Conservation (phyloP, 345 rosid genomes). For the Citrus inodora region DNA sequence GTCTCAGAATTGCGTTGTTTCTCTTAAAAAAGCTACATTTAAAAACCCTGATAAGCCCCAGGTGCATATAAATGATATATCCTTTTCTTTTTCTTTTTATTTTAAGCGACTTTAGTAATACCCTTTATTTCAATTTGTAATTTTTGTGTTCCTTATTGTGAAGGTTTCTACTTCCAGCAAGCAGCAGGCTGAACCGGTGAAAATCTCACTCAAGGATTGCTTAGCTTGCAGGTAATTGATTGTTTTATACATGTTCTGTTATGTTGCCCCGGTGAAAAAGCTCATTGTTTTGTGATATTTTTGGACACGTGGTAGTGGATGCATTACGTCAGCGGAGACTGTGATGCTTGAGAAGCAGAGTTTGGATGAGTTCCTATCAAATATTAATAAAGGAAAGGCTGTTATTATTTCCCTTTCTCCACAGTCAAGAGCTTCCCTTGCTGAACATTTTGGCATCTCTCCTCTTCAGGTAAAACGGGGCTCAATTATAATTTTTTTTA, state of each 20-base stretch:
- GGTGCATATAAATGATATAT: constrained; percentile 31
- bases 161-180: constrained; percentile 51
- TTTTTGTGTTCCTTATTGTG: constrained; percentile 15
- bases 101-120: background rate
- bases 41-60: constrained; percentile 48
- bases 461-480: constrained; percentile 49
- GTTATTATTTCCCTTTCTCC: constrained; percentile 77
- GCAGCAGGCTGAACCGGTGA: constrained; percentile 58
- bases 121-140: background rate
- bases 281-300: background rate
- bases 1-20: constrained; percentile 80
- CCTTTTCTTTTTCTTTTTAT: background rate
- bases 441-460: constrained; percentile 63
- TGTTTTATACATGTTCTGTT: background rate
- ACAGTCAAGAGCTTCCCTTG: constrained; percentile 87
- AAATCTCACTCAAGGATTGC: constrained; percentile 95
- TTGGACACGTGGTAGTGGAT: constrained; percentile 55
- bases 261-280: background rate
- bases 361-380: constrained; percentile 76
- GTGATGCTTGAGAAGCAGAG: constrained; percentile 99
- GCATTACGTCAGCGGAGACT: constrained; percentile 92
- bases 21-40: constrained; percentile 51
- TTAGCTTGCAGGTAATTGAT: constrained; percentile 79
- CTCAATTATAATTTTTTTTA: background rate
- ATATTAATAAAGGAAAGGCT: constrained; percentile 53